Percentiles rank a stretch among this genome's conserved stretches.
These are phyloP conservation scores for Fusarium humuli DNA, from an alignment of 2,329 filamentous ascomycete genomes.

Conservation along the genomic window DNA sequence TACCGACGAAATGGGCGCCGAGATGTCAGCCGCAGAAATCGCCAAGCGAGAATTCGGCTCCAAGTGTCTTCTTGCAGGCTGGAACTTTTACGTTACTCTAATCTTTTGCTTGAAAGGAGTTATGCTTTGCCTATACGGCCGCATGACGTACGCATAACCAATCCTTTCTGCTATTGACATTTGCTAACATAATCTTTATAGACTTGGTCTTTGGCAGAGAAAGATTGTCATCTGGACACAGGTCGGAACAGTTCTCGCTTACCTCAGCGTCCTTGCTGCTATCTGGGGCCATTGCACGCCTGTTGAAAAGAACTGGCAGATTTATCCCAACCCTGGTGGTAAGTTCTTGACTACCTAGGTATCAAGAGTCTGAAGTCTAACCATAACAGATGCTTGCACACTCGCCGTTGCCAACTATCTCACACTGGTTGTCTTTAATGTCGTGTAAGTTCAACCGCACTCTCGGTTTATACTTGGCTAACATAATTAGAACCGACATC, in stretches of 20 bases:
- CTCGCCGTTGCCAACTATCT: slow-evolving; percentile 53
- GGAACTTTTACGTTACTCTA: slow-evolving; percentile 56
- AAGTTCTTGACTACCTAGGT: neutral
- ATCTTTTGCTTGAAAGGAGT: slow-evolving; percentile 58
- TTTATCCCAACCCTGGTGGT: slow-evolving; percentile 56
- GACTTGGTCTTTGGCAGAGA: slow-evolving; percentile 53
- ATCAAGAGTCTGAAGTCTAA: neutral
- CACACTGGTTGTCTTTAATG: slow-evolving; percentile 52
- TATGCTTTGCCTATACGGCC: slow-evolving; percentile 57
- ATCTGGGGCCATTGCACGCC: slow-evolving; percentile 55
- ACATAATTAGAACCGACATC: slow-evolving; percentile 52
- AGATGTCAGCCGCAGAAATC: slow-evolving; percentile 48
- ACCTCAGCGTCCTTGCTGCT: slow-evolving; percentile 49
- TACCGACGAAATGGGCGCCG: slow-evolving; percentile 47
- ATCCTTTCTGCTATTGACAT: fast-evolving
- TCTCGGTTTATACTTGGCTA: neutral
- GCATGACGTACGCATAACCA: slow-evolving; percentile 53
- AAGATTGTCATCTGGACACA: slow-evolving; percentile 53
- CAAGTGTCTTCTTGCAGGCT: slow-evolving; percentile 52
- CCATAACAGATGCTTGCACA: slow-evolving; percentile 49
- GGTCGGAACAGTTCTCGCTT: slow-evolving; percentile 47
- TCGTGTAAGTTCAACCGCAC: slow-evolving; percentile 45
- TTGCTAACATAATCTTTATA: slow-evolving; percentile 29
- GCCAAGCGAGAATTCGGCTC: slow-evolving; percentile 49
- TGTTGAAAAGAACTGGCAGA: slow-evolving; percentile 55